Conservation (phyloP, 179 eudicot genomes). For the Corrigiola litoralis region DNA sequence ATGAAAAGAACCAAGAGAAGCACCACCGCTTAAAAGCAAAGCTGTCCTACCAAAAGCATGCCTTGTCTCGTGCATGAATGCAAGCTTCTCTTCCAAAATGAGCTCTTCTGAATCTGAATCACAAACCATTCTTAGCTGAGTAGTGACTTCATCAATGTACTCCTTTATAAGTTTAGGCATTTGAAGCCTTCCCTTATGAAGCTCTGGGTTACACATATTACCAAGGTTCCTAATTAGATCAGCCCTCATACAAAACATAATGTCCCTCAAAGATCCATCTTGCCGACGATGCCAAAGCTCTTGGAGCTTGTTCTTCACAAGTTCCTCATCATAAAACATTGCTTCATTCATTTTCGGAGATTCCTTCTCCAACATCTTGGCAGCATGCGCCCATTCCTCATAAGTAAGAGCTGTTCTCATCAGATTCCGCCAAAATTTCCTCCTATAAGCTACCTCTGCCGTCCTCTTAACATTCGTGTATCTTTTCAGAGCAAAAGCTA, state of each 20-base stretch:
- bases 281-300: conserved; percentile 83
- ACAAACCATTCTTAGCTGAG: conserved; percentile 86
- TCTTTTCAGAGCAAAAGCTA: conserved; percentile 68
- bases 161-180: conserved; percentile 86
- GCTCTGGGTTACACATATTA: conserved; percentile 94
- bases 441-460: conserved; percentile 78
- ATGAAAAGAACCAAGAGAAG: conserved; percentile 89
- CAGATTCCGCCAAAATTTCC: conserved; percentile 94
- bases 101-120: conserved; percentile 85
- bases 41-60: conserved; percentile 98
- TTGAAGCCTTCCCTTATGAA: conserved; percentile 91
- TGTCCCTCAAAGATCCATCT: conserved; percentile 70
- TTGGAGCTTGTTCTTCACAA: conserved; percentile 81
- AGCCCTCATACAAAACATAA: conserved; percentile 88
- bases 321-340: conserved; percentile 73
- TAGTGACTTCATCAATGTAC: conserved; percentile 85
- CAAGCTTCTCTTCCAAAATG: conserved; percentile 83
- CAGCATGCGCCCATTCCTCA: conserved; percentile 97
- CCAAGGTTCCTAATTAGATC: conserved; percentile 87
- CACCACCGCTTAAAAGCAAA: conserved; percentile 93
- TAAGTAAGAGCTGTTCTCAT: conserved; percentile 73
- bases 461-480: conserved; percentile 67
- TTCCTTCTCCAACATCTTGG: conserved; percentile 83
- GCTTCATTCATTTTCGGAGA: conserved; percentile 62
- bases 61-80: conserved; percentile 94